phyloP scores from a whole-genome alignment of 306 rosid genomes.

The Hippophae rhamnoides region DNA sequence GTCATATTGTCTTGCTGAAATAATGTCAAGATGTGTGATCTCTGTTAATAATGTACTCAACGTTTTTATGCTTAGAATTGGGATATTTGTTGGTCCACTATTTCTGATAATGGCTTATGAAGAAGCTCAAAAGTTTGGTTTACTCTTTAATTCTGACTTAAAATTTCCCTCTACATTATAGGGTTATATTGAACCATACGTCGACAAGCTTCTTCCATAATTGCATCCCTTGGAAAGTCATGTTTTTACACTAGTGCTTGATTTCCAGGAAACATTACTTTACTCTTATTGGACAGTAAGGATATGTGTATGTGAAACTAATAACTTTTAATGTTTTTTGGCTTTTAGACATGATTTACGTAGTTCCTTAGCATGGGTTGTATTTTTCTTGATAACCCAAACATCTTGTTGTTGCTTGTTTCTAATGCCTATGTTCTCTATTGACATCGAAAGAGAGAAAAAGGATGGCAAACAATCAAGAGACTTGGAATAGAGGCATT shows the following conservation, averaged over 20 bases:
- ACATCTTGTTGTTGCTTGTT: background rate
- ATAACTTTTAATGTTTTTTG: background rate
- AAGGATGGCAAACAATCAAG: slow-evolving; percentile 93
- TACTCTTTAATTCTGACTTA: slow-evolving; percentile 35
- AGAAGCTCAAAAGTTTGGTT: slow-evolving; percentile 57
- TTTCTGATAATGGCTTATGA: slow-evolving; percentile 24
- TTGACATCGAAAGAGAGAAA: slow-evolving; percentile 64
- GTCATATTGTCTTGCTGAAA: too few relatives aligned
- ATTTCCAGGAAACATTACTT: too few relatives aligned
- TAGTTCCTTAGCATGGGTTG: background rate
- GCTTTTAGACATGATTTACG: background rate
- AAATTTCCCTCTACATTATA: slow-evolving; percentile 23
- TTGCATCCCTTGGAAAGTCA: slow-evolving; percentile 44
- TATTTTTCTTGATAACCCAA: slow-evolving; percentile 1
- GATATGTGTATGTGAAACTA: slow-evolving; percentile 2
- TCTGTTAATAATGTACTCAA: too few relatives aligned
- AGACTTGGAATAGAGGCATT: slow-evolving; percentile 97
- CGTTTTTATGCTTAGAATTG: too few relatives aligned
- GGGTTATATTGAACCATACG: slow-evolving; percentile 78
- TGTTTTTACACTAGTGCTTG: too few relatives aligned
- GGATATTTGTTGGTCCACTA: slow-evolving; percentile 13
- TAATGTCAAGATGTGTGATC: too few relatives aligned
- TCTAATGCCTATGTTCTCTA: slow-evolving; percentile 15
- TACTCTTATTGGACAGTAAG: slow-evolving; percentile 89
- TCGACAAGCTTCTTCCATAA: slow-evolving; percentile 97